Evolutionary conservation across 306 rosid species (phyloP), one percentile per base, ranked within the genome.

Genomic region (Lotus japonicus): DNA sequence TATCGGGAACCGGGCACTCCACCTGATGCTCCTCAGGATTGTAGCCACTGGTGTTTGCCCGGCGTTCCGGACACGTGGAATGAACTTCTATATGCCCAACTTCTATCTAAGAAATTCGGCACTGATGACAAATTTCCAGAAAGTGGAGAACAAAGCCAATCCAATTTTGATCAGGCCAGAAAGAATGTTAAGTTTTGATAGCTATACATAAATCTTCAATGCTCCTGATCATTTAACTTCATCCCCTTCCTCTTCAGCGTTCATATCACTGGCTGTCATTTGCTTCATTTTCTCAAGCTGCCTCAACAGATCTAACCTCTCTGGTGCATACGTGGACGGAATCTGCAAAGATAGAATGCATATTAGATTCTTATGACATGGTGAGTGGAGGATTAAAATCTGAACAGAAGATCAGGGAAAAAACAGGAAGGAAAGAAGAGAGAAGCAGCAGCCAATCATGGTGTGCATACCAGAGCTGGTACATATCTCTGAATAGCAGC

Each of bases 41-140:
- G 97, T 55, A 95, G 96, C 86, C 99, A 95, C 67, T 90, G 97
- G 99, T 95, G 99, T 79, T 83, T 90, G 63, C 97, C 97, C 12
- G 97, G 99, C 74, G 84, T 95, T 69, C 99, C 99, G 15, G 99
- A 90, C 86, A 90, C 96, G 38, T 88, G 99, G 99, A 95, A 95
- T 64, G 81, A 87, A 70, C 83, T 88, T 77, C 82, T 90, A 71
- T 90, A 95, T 66, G 96, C 84, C 5, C 72, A 87, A 18, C 80
- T 94, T 26, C 77, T 82, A 66, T 79, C 92, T 9, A 83, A 74
- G 68, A 82, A 82, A 58, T 88, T 79, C 68, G 79, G 85, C 53
- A 75, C n/a, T n/a, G n/a, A n/a, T n/a, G n/a, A n/a, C n/a, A n/a
- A n/a, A n/a, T n/a, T n/a, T n/a, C n/a, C n/a, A n/a, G n/a, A n/a